Base-by-base conservation (phyloP, 1,139 yeast genomes). In the Hemisphaericaspora subhashii region DNA sequence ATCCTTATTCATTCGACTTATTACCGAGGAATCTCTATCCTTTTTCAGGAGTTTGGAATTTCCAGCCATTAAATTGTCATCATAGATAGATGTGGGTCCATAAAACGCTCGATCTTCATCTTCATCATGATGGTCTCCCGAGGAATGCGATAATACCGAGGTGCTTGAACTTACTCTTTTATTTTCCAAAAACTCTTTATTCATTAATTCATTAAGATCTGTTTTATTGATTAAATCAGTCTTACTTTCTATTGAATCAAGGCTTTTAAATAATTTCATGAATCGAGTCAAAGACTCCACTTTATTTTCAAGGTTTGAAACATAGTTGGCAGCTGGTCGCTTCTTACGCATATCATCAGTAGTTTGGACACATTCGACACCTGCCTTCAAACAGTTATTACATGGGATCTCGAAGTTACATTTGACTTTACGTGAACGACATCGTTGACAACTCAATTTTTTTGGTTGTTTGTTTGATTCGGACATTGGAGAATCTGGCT, bases 361-460 rank as follows among this genome's bases (percentile, higher is more conserved):
- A n/a, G 73, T 67, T 33, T 68, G 68, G 20, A 75, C 62, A 53
- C 85, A 79, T 34, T 71, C 75, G 11, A 69, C 62, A 3, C 66
- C 64, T 5, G 70, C 61, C 41, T 66, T 68, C 16, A 56, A 53
- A 53, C 85, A 79, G 36, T 67, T 67, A 17, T 68, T 59, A 48
- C 85, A 79, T 0, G 84, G 84, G 37, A 54, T 58, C 8, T 65
- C 68, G 39, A 67, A 60, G 48, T 75, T 72, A 53, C 85, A 79
- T 53, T 74, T 76, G 46, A 77, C 76, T 50, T 79, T 74, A 36
- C 78, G 64, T n/a, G 61, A 47, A 15, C 83, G 62, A 51, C 83
- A 78, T 36, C 77, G 54, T 48, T 69, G 72, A 51, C 83, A 77
- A 35, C 68, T 61, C 32, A 54, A 42, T 36, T 47, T 36, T 23